Base-by-base conservation (phyloP, 2,329 filamentous ascomycete species). In the Colletotrichum sp. region DNA sequence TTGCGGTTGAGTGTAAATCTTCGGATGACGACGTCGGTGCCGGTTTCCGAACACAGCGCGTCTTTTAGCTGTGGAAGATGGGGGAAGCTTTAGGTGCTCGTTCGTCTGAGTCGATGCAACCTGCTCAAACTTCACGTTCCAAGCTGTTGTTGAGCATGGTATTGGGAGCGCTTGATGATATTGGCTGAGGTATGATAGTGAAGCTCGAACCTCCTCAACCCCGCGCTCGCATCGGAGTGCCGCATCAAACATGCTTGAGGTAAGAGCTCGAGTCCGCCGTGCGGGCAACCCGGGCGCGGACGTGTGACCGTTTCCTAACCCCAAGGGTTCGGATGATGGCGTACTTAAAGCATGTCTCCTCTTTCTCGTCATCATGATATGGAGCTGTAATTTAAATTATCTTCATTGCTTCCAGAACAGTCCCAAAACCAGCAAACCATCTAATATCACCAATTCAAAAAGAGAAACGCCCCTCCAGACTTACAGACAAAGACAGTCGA, bases 211-310 rank as follows among this genome's bases (percentile, higher is more conserved):
- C n/a, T 30, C 52, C 26, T 62, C 18, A 16, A 24, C 28, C 30
- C 68, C 70, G 39, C 55, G 28, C 69, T 75, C 73, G 73, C 73
- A 75, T 75, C 63, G 69, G 63, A 59, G 39, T 59, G 69, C 57
- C 32, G 63, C 32, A 59, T 64, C 24, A 65, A 65, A 60, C 18
- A 34, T 73, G n/a, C 63, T 65, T 48, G n/a, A 15, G 44, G 6
- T 48, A 22, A 26, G 32, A 72, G 69, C 63, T 63, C 63, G 63
- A 72, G 69, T 28, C 55, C 39, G n/a, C 66, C 66, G 52, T 30
- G 24, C 48, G 36, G 15, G 12, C 15, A n/a, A 28, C 48, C 69
- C 30, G 18, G 60, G 48, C 48, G 39, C 30, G 52, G 30, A 24
- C 69, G 69, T 64, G 72, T 72, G 69, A 68, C 48, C 57, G 16